phyloP scores from a whole-genome alignment of 495 filamentous ascomycete species.

The Aspergillus avenaceus region DNA sequence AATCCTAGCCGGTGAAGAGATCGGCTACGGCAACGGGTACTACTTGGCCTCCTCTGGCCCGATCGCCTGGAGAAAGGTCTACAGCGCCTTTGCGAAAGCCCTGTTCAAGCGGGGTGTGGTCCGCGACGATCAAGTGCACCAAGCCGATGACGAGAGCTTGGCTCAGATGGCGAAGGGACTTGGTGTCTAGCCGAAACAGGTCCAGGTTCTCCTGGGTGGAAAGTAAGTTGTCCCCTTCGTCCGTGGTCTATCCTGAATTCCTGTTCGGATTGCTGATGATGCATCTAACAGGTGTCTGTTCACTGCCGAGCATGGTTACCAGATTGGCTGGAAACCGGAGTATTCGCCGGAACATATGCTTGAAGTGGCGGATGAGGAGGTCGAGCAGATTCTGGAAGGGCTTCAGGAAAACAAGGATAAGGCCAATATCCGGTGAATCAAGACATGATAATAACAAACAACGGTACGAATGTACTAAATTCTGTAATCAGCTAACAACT shows the following conservation, averaged over 20 bases:
- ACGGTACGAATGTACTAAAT: no score
- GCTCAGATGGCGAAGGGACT: constrained; percentile 35
- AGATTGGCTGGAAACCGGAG: constrained; percentile 38
- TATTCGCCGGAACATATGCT: constrained; percentile 38
- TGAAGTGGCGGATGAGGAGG: constrained; percentile 32
- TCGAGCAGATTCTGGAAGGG: constrained; percentile 30
- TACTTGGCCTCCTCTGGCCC: constrained; percentile 46
- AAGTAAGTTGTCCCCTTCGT: no score
- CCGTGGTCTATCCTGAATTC: no score
- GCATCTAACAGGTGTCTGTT: constrained; percentile 34
- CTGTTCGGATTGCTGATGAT: no score
- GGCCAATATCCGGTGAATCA: no score
- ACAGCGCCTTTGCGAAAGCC: constrained; percentile 32
- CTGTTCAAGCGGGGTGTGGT: constrained; percentile 35
- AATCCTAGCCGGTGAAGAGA: constrained; percentile 35
- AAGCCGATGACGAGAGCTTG: constrained; percentile 28
- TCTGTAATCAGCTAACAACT: no score
- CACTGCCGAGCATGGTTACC: constrained; percentile 28
- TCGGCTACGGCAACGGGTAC: constrained; percentile 39
- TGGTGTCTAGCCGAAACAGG: constrained; percentile 18
- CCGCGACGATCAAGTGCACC: constrained; percentile 23
- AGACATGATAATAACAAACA: no score
- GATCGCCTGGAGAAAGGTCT: constrained; percentile 46
- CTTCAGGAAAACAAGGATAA: no score
- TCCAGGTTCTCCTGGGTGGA: constrained; percentile 35